These are phyloP conservation scores for Melastoma candidum DNA, from an alignment of 441 rosid genomes.

Conservation along the genomic window DNA sequence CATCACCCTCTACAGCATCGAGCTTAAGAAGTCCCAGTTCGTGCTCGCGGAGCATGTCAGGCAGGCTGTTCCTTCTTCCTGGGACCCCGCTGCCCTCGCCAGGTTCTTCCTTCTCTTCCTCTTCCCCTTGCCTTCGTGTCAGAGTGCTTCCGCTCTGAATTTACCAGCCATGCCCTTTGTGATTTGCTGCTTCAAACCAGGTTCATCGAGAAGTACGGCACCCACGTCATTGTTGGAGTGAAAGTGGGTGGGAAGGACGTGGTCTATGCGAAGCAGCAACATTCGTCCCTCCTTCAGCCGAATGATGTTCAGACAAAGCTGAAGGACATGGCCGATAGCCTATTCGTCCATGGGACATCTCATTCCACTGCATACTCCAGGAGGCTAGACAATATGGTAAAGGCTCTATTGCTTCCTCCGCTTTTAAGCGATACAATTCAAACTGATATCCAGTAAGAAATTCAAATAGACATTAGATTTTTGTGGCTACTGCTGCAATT, in stretches of 20 bases:
- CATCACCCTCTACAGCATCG: constrained; percentile 10
- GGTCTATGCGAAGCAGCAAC: constrained; percentile 7
- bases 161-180: background rate
- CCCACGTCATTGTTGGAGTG: constrained; percentile 5
- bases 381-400: no score
- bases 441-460: no score
- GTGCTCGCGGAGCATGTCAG: constrained; percentile 5
- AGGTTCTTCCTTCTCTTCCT: background rate
- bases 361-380: no score
- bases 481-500: no score
- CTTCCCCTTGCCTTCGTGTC: background rate
- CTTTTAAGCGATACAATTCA: no score
- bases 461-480: no score
- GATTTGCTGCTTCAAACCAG: constrained; percentile 1
- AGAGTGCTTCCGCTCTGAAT: background rate
- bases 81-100: constrained; percentile 8
- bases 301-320: constrained; percentile 1
- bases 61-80: constrained; percentile 8
- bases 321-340: constrained; percentile 8
- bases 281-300: constrained; percentile 7
- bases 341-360: constrained; percentile 2
- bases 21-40: constrained; percentile 8
- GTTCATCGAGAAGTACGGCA: constrained; percentile 6
- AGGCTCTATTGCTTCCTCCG: no score
- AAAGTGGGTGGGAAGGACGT: constrained; percentile 10